Conservation (phyloP, 2,329 filamentous ascomycete species). For the Xylariaceae sp. region DNA sequence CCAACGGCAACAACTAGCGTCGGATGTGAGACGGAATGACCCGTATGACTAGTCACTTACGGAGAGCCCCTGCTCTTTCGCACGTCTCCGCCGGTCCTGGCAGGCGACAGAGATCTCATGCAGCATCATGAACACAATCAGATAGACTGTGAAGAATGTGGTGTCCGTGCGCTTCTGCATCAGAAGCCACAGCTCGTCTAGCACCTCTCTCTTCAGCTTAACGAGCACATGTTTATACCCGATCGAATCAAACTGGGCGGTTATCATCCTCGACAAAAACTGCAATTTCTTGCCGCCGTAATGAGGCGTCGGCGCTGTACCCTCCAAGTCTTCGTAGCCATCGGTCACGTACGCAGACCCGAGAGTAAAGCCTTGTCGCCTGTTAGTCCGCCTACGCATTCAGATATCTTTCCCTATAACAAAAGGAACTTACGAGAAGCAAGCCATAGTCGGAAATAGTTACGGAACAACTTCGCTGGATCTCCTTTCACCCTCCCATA, state of each 20-base stretch:
- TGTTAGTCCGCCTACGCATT: background rate
- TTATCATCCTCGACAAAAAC: slow-evolving; percentile 36
- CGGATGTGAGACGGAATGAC: background rate
- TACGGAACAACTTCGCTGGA: slow-evolving; percentile 34
- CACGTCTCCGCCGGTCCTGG: slow-evolving; percentile 35
- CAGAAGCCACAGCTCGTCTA: slow-evolving; percentile 28
- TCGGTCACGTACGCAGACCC: slow-evolving; percentile 39
- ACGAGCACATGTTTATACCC: slow-evolving; percentile 22
- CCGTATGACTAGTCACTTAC: slow-evolving; percentile 22
- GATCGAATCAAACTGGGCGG: slow-evolving; percentile 31
- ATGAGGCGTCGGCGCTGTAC: background rate
- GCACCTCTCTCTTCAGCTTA: slow-evolving; percentile 23
- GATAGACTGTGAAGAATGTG: slow-evolving; percentile 30
- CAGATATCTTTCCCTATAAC: background rate
- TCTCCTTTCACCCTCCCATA: slow-evolving; percentile 24
- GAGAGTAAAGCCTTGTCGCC: slow-evolving; percentile 38
- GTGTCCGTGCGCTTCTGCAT: slow-evolving; percentile 27
- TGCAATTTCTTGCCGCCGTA: slow-evolving; percentile 26
- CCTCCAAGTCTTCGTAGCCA: slow-evolving; percentile 37
- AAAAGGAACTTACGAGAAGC: slow-evolving; percentile 39
- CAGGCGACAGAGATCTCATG: slow-evolving; percentile 34
- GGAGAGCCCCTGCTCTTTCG: slow-evolving; percentile 33
- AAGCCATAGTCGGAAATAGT: slow-evolving; percentile 43
- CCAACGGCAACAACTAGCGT: slow-evolving; percentile 8
- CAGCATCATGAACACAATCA: slow-evolving; percentile 32